Evolutionary conservation across 2,329 filamentous ascomycete species (phyloP), one percentile per base, ranked within the genome.

Genomic region (Cladosporium sp.): DNA sequence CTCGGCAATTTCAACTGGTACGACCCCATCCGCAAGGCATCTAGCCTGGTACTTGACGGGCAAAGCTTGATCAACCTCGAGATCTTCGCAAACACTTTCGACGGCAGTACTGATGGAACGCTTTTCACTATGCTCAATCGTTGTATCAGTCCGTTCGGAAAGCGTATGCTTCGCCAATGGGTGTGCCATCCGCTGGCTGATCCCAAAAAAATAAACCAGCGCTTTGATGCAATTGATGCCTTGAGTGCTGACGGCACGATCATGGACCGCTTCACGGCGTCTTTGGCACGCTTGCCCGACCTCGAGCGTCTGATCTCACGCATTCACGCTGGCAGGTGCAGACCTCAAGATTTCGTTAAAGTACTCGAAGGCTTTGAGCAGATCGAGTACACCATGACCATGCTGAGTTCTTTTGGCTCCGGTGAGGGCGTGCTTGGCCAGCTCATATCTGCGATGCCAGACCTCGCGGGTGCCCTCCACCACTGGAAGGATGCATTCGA

Each of bases 41-140:
- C 90, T 10, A 97, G 89, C 31, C 75, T 98, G 42, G 86, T 98
- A 9, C 79, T 98, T 1, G 93, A 98, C 62, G 93, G 93, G 0
- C 93, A 98, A 67, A 97, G 91, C 18, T 77, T 98, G 61, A 95
- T 95, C 75, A 98, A 98, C 64, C 83, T 98, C n/a, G 93, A 98
- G 67, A 82, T 98, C 4, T 98, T 98, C 61, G 81, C 89, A 61
- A 98, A 98, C 70, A 91, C 86, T 0, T 89, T 87, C 59, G 92
- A 96, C 65, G 92, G 91, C 7, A 84, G 89, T 11, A 68, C 78
- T 0, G 87, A 95, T 37, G 93, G 93, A 6, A 97, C 93, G 0
- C 73, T 98, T 1, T 98, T 97, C 70, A 81, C 81, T 48, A 82
- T 98, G 58, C 80, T 98, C 49, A 97, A 98, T 68, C 84, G 89